Percentiles rank a stretch among this genome's conserved stretches.
These are phyloP conservation scores for Trichoderma aggressivum DNA, from an alignment of 2,329 filamentous ascomycete species.

Conservation along the genomic window DNA sequence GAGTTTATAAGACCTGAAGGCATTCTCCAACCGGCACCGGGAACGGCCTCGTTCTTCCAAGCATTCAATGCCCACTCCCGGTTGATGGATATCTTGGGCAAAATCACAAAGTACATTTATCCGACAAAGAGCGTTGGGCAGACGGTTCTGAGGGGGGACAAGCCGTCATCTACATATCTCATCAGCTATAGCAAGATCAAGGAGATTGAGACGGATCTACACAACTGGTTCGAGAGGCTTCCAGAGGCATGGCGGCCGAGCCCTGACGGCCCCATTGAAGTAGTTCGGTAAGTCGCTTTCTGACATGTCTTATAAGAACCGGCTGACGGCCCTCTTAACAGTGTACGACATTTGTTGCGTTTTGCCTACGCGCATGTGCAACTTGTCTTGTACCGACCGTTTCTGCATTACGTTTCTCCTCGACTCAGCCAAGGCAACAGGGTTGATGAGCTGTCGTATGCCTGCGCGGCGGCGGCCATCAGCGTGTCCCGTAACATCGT, in stretches of 20 bases:
- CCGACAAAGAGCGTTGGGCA: constrained; percentile 57
- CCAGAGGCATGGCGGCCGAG: constrained; percentile 77
- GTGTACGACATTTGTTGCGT: constrained; percentile 70
- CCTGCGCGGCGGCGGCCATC: constrained; percentile 62
- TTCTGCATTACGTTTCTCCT: constrained; percentile 77
- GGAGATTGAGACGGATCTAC: constrained; percentile 61
- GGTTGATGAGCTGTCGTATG: constrained; percentile 74
- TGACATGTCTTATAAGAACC: not conserved
- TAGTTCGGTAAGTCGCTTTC: constrained; percentile 63
- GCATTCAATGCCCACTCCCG: constrained; percentile 65
- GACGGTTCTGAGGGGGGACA: constrained; percentile 41
- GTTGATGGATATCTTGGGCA: constrained; percentile 61
- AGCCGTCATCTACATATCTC: constrained; percentile 51
- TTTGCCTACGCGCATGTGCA: constrained; percentile 82
- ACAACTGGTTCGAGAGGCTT: constrained; percentile 62
- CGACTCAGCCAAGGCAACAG: constrained; percentile 52
- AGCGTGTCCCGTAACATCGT: constrained; percentile 70
- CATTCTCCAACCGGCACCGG: constrained; percentile 53
- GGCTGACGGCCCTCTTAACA: constrained; percentile 25
- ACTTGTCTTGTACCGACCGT: constrained; percentile 77
- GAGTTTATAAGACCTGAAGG: constrained; percentile 61
- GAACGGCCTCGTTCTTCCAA: constrained; percentile 57
- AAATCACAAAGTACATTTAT: constrained; percentile 64
- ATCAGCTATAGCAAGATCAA: constrained; percentile 63
- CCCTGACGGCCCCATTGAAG: constrained; percentile 68